A percentile compares a stretch with the other conserved stretches of the same genome.
Conservation (phyloP, 2,329 filamentous ascomycete species). For the Monosporascus sp. region DNA sequence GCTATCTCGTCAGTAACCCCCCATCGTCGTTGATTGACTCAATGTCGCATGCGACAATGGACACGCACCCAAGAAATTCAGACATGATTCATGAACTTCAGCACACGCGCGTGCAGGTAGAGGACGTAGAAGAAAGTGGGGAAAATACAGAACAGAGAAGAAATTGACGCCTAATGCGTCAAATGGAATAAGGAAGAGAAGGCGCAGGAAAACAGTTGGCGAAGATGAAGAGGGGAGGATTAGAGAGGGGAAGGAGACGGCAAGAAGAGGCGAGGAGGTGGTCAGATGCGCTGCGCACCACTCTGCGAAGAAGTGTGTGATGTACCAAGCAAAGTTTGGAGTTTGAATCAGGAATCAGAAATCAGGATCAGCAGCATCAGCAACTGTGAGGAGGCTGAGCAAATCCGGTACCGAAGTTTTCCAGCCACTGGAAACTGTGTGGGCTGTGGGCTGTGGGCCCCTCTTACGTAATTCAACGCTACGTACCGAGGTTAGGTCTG, state of each 20-base stretch:
- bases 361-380: not conserved
- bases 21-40: not conserved
- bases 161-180: not conserved
- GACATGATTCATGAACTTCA: conserved; percentile 38
- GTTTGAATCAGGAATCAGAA: not conserved
- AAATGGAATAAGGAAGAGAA: not conserved
- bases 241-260: not conserved
- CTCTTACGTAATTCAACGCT: not conserved
- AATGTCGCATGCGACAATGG: conserved; percentile 2
- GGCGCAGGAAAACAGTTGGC: too few relatives aligned
- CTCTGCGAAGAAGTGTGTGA: not conserved
- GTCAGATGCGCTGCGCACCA: not conserved
- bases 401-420: not conserved
- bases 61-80: conserved; percentile 53
- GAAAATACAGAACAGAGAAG: conserved; percentile 1
- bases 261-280: not conserved
- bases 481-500: not conserved
- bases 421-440: not conserved
- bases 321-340: not conserved
- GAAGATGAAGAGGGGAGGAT: not conserved
- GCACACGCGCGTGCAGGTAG: conserved; percentile 20
- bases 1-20: conserved; percentile 11
- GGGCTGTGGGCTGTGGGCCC: not conserved
- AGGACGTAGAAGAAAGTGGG: conserved; percentile 8
- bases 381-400: too few relatives aligned